phyloP scores from a whole-genome alignment of 2,329 filamentous ascomycete genomes.

The Colletotrichum sp. region DNA sequence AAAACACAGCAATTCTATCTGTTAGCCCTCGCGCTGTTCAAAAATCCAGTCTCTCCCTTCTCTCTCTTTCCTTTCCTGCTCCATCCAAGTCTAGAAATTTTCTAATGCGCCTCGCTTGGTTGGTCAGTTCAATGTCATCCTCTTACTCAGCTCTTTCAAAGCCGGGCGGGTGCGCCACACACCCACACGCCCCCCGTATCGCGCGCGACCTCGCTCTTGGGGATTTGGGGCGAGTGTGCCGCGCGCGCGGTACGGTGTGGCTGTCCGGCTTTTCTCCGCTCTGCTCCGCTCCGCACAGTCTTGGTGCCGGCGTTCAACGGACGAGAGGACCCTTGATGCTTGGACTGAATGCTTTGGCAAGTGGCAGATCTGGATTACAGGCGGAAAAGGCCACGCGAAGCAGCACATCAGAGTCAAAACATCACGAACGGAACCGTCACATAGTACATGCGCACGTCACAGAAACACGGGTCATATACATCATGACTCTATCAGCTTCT shows the following conservation, averaged over 20 bases:
- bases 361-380: not conserved
- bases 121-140: not conserved
- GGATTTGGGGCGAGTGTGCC: not conserved
- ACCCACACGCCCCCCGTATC: not conserved
- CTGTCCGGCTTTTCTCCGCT: not conserved
- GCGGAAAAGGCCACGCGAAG: rapidly evolving
- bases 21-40: rapidly evolving
- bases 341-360: not conserved
- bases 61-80: not conserved
- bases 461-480: not conserved
- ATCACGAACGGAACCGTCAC: not conserved
- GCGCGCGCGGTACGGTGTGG: not conserved
- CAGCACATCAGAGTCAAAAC: not conserved
- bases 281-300: not conserved
- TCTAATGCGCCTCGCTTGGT: not conserved
- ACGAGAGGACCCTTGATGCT: not conserved
- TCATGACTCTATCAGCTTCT: constrained; percentile 22
- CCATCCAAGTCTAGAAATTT: not conserved
- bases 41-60: not conserved
- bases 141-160: constrained; percentile 18
- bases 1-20: not conserved
- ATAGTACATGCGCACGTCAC: not conserved
- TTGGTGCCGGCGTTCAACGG: not conserved
- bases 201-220: not conserved
- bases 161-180: not conserved